Evolutionary conservation across 164 flowering plant species (phyloP).

Genomic region (Piper betle): DNA sequence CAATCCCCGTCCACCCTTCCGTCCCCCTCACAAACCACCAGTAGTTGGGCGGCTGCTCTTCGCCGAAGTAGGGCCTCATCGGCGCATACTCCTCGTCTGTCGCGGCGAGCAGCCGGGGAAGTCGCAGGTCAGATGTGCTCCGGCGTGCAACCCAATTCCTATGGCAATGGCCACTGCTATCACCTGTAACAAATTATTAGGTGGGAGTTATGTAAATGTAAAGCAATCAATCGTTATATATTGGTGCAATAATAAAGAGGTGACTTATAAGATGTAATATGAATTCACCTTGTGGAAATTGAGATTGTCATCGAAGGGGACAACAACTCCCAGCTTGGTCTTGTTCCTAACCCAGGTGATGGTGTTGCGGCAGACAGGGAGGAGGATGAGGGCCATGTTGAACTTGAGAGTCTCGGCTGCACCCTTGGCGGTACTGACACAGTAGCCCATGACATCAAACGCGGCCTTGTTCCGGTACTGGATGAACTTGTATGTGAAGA

Average conservation of each 20-base stretch:
- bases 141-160: constrained; percentile 21
- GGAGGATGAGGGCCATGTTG: constrained; percentile 54
- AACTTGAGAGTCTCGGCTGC: constrained; percentile 53
- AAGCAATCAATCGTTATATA: background rate
- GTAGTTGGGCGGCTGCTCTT: constrained; percentile 22
- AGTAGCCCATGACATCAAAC: constrained; percentile 37
- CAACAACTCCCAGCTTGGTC: constrained; percentile 33
- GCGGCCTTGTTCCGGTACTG: constrained; percentile 29
- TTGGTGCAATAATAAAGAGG: background rate
- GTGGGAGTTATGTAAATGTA: background rate
- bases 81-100: constrained; percentile 37
- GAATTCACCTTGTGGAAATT: constrained; percentile 53
- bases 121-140: constrained; percentile 24
- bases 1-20: constrained; percentile 20
- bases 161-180: constrained; percentile 20
- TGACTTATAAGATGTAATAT: no score
- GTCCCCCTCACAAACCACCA: constrained; percentile 26
- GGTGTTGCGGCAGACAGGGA: constrained; percentile 62
- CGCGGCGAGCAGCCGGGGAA: constrained; percentile 32
- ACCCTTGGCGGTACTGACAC: constrained; percentile 52
- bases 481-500: constrained; percentile 37
- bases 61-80: constrained; percentile 39
- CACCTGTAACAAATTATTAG: constrained; percentile 8
- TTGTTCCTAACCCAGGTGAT: constrained; percentile 59
- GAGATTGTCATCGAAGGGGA: constrained; percentile 50